Evolutionary conservation across 2,329 filamentous ascomycete species (phyloP).

Genomic region (Tolypocladium tundrense): DNA sequence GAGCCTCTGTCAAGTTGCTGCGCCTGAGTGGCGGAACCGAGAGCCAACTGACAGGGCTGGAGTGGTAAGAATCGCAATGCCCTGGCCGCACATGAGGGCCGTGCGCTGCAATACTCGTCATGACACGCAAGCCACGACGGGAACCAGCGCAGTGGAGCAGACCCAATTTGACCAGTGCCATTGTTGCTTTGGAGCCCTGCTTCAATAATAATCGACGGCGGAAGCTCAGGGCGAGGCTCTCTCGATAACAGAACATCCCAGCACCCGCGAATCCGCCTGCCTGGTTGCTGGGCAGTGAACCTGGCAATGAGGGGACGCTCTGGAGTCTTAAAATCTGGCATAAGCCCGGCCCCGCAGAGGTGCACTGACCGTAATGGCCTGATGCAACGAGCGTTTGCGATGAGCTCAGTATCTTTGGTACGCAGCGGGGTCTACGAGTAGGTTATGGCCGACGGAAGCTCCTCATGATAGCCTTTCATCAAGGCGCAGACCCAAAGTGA

Average conservation of each 20-base stretch:
- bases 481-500: constrained; percentile 9
- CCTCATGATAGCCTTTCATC: background rate
- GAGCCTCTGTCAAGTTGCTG: background rate
- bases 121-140: background rate
- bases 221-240: background rate
- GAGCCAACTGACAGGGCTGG: background rate
- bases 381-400: background rate
- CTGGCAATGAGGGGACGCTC: background rate
- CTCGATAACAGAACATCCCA: background rate
- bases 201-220: background rate
- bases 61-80: background rate
- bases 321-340: background rate
- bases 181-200: background rate
- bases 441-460: background rate
- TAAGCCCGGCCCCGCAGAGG: background rate
- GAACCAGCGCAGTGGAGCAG: constrained; percentile 1
- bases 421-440: background rate
- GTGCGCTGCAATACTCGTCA: background rate
- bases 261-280: background rate
- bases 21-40: background rate
- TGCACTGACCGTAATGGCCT: background rate
- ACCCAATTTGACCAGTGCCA: background rate
- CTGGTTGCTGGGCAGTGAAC: background rate
- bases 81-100: background rate
- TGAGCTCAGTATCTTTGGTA: background rate